Evolutionary conservation across 805 yeast species (phyloP), one percentile per base, ranked within the genome.

Genomic region (Kodamaea neixiangensis): DNA sequence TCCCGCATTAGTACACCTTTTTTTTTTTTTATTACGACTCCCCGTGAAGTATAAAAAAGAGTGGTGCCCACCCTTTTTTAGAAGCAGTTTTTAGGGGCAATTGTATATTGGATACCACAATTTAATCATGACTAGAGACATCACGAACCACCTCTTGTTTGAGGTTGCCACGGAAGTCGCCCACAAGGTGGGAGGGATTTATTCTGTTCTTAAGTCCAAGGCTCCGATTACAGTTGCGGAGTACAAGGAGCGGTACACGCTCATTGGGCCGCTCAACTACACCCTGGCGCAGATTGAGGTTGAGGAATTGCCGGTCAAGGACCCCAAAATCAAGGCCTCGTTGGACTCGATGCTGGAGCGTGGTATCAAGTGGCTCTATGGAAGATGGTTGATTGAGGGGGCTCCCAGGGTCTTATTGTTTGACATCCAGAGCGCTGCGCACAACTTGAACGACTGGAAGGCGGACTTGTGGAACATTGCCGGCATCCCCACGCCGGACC

Each of bases 81-180:
- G 44, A 41, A 29, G n/a, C n/a, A 41, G 33, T 17, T 20, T 41
- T 21, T n/a, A 41, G 15, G 31, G 3, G 19, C 44, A 41, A 41
- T 25, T 42, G 31, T 22, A 25, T 22, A 42, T 31, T 44, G 22
- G 18, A 33, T 14, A 31, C 13, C 29, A 17, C 14, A 18, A 14
- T 25, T 44, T 17, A 19, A 47, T 39, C 13, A 86, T 87, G 90
- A 74, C 87, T 25, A 82, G 98, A 72, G 97, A 90, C 75, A 85
- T 93, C 54, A 82, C 86, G 61, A 86, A 89, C 67, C 97, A 90
- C 66, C 76, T 92, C 49, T 79, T 94, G 46, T 91, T 93, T 64
- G 99, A 93, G 74, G 87, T 89, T 42, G 96, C 98, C 54, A 93
- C 99, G 1, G 99, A 93, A 68, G 97, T 93, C 47, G 98, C 98